Base-by-base conservation (phyloP, 345 rosid genomes). In the Salix viminalis region DNA sequence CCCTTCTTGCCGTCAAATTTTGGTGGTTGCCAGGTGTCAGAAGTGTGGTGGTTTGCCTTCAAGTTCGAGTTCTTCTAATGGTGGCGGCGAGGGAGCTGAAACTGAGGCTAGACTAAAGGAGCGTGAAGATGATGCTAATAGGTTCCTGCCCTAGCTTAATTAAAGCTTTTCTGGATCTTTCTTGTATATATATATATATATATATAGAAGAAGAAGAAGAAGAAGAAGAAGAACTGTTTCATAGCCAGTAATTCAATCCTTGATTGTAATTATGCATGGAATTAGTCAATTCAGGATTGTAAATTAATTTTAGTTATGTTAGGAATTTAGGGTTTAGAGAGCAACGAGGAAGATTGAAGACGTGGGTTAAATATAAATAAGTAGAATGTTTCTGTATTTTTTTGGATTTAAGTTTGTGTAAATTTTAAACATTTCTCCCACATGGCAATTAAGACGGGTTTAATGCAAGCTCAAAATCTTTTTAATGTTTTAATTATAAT, bases 1-100 rank as follows among this genome's bases (percentile, higher is more conserved):
- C 79, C 99, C 98, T 21, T 96, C 96, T 1, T 92, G 97, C 89
- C 97, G 97, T 66, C 93, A 89, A 82, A 85, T 91, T 30, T 75
- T 91, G 69, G 90, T 80, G 30, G 91, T 89, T 21, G 70, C 88
- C 28, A 78, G 95, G 74, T 89, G 95, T 77, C 90, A 88, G 24
- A 89, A 90, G 86, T 92, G 94, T n/a, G 94, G 94, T 0, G 94
- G 94, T 0, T 60, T 90, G 39, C 91, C 96, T 8, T 81, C 87
- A 82, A 86, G 76, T 0, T 34, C 56, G 41, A 18, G 23, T 8
- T 90, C 93, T 10, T 80, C 86, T 1, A 85, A 85, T 76, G n/a
- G 24, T 5, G 61, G 11, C 13, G 23, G 36, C 77, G 79, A 85
- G 1, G 84, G 69, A 71, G 75, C 78, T 12, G 82, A 74, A 4